phyloP scores from a whole-genome alignment of 805 yeast species.

The Saccharomycopsis amapae region DNA sequence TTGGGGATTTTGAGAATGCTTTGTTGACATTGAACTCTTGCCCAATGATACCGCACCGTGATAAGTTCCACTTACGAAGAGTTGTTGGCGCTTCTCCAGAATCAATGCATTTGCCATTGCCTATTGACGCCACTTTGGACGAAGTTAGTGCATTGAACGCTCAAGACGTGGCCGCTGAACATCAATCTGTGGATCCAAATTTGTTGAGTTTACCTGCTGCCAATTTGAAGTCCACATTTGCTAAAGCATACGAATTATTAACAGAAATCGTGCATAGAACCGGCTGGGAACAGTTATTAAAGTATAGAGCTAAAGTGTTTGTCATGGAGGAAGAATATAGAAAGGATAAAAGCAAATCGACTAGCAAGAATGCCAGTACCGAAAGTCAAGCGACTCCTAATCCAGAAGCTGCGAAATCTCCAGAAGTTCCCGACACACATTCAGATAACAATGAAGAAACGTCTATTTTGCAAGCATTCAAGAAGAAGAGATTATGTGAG shows the following conservation, averaged over 20 bases:
- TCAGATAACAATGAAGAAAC: constrained; percentile 16
- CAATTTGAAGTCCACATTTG: constrained; percentile 52
- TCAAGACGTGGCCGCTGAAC: constrained; percentile 57
- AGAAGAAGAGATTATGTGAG: constrained; percentile 60
- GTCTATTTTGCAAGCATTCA: constrained; percentile 37
- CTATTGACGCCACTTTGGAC: constrained; percentile 62
- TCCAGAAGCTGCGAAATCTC: not conserved
- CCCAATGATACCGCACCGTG: constrained; percentile 74
- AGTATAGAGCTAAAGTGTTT: constrained; percentile 54
- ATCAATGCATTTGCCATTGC: constrained; percentile 66
- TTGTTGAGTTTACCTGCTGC: constrained; percentile 62
- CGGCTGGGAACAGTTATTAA: constrained; percentile 67
- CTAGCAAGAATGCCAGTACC: constrained; percentile 20
- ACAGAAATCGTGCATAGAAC: constrained; percentile 58
- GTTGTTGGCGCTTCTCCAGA: constrained; percentile 46
- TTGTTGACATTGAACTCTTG: constrained; percentile 68
- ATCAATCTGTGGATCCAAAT: constrained; percentile 54
- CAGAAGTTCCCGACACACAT: not conserved
- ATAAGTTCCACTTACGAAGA: constrained; percentile 54
- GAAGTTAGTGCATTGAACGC: constrained; percentile 66
- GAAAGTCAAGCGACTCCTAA: constrained; percentile 2
- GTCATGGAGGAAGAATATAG: constrained; percentile 63
- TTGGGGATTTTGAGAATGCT: constrained; percentile 65
- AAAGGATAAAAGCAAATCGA: constrained; percentile 26
- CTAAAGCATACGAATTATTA: constrained; percentile 50